Conservation (phyloP, 352 stramenopile genomes). For the Phytophthora cryptogea region DNA sequence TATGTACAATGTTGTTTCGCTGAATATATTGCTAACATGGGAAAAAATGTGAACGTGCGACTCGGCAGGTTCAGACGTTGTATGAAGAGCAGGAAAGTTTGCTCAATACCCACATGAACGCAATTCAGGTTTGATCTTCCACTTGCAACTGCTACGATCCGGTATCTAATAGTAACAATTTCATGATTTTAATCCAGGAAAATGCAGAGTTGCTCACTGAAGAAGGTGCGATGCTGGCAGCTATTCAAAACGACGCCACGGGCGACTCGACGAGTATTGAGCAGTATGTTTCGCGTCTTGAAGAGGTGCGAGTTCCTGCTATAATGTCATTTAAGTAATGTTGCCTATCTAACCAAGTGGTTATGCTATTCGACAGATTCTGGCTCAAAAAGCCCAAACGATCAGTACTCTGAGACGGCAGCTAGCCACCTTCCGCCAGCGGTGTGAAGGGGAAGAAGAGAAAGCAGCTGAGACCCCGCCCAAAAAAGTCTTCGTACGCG, state of each 20-base stretch:
- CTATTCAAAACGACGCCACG: slow-evolving; percentile 87
- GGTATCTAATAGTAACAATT: not conserved
- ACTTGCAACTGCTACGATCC: not conserved
- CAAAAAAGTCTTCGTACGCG: slow-evolving; percentile 28
- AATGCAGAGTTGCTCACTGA: slow-evolving; percentile 97
- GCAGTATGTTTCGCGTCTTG: slow-evolving; percentile 90
- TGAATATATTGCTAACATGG: not conserved
- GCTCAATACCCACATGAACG: slow-evolving; percentile 96
- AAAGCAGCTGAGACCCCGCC: slow-evolving; percentile 51
- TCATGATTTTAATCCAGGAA: slow-evolving; percentile 59
- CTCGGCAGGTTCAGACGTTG: slow-evolving; percentile 80
- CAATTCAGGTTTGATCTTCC: slow-evolving; percentile 81
- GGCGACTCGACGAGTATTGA: slow-evolving; percentile 95
- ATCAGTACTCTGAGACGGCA: slow-evolving; percentile 87
- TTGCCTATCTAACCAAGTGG: not conserved
- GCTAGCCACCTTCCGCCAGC: slow-evolving; percentile 78
- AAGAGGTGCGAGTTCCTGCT: slow-evolving; percentile 53
- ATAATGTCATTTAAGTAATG: too few relatives aligned
- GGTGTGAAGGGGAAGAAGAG: slow-evolving; percentile 85
- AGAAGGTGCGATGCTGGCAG: slow-evolving; percentile 90
- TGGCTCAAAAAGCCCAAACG: slow-evolving; percentile 92
- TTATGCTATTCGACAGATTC: slow-evolving; percentile 58
- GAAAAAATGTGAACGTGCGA: not conserved
- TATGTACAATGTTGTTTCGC: not conserved
- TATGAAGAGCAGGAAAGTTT: slow-evolving; percentile 97